Evolutionary conservation across 805 yeast species (phyloP), one percentile per base, ranked within the genome.

Genomic region (Sungouiella blattae): DNA sequence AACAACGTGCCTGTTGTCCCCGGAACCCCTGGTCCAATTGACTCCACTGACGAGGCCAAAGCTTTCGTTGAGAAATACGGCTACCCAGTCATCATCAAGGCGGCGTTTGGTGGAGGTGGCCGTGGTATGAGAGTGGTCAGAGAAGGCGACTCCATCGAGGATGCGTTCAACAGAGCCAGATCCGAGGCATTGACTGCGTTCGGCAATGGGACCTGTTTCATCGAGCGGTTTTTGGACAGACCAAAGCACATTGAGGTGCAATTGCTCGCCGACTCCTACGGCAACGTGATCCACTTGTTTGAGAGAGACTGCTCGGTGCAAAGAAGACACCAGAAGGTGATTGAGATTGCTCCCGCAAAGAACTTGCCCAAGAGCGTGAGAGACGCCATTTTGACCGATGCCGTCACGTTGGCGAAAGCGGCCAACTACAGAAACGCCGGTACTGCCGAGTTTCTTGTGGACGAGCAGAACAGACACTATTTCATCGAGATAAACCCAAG

Each of bases 61-160:
- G 80, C 60, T 6, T 91, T 91, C 57, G 97, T 89, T 24, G 76
- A 67, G 29, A 57, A 87, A 65, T 75, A 91, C 62, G 98, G 98
- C 21, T 89, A 62, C 67, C 98, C 98, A 6, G 98, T 93, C 32
- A 91, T 91, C 65, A 88, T 91, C 67, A 91, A 91, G 68, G 98
- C 98, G 30, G 98, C 98, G 25, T 93, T 85, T 57, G 98, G 98
- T 62, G 98, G 98, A 69, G 98, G 98, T 74, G 98, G 98, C 58
- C 81, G 98, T 69, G 98, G 98, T 77, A 93, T 91, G 98, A 82
- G 98, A 70, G 98, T 91, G 33, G 98, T 91, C 29, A 75, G 94
- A 56, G 96, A 91, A 64, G 97, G 96, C 53, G 98, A 93, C 52
- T 87, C 82, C 61, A 78, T 91, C 40, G 82, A 60, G 30, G 97